Percentiles rank a stretch among this genome's conserved stretches.
Evolutionary conservation across 768 basidiomycete genomes (phyloP).

Genomic region (Calocybe indica): DNA sequence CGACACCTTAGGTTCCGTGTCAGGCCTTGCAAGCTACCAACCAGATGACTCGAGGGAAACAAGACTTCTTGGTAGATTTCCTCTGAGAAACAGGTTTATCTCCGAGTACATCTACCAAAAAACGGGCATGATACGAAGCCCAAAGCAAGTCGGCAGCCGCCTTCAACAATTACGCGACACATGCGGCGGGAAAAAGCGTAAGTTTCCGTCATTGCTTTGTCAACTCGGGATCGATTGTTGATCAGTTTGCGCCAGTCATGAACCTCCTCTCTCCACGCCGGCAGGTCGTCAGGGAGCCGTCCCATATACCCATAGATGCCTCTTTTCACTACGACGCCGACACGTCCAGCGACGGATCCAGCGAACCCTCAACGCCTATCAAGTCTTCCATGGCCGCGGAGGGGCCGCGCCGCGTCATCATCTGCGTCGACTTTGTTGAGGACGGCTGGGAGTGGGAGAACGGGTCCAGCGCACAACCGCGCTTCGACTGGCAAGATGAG

Average conservation of each 20-base stretch:
- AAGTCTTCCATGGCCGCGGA: conserved; percentile 27
- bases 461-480: conserved; percentile 2
- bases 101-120: conserved; percentile 68
- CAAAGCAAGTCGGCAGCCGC: conserved; percentile 79
- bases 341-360: conserved; percentile 33
- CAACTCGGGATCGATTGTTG: conserved; percentile 3
- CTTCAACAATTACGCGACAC: conserved; percentile 76
- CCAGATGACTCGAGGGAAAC: conserved; percentile 72
- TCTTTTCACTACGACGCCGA: conserved; percentile 27
- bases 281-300: conserved; percentile 7
- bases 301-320: conserved; percentile 11
- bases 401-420: conserved; percentile 25
- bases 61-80: conserved; percentile 66
- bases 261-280: conserved; percentile 37
- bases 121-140: conserved; percentile 65
- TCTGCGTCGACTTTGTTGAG: conserved; percentile 43
- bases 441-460: conserved; percentile 11
- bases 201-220: conserved; percentile 20
- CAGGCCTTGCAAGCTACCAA: conserved; percentile 67
- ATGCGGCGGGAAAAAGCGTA: conserved; percentile 64
- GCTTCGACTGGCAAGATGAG: conserved; percentile 4
- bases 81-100: conserved; percentile 76
- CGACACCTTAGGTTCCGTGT: conserved; percentile 9
- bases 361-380: conserved; percentile 32
- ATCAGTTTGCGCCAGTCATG: conserved; percentile 28